A percentile compares a stretch with the other conserved stretches of the same genome.
These are phyloP conservation scores for Echeveria elegans DNA, from an alignment of 164 flowering plant species.

Conservation along the genomic window DNA sequence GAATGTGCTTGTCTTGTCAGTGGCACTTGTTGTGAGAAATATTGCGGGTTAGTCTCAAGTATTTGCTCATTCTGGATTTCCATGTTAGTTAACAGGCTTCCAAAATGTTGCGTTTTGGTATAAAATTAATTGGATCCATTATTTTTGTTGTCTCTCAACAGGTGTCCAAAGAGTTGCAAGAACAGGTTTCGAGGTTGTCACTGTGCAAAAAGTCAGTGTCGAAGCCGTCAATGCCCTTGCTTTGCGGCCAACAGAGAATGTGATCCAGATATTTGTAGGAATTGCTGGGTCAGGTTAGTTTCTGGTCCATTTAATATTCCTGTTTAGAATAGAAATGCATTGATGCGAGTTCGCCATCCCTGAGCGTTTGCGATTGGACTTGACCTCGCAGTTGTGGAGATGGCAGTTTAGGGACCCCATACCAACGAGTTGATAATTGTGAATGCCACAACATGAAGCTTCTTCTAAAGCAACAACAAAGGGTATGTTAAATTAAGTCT, in stretches of 20 bases:
- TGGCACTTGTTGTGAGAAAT: constrained; percentile 97
- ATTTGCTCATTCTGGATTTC: background rate
- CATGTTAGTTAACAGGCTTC: background rate
- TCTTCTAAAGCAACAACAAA: constrained; percentile 94
- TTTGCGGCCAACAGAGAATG: constrained; percentile 99
- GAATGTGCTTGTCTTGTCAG: constrained; percentile 79
- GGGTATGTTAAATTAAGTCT: too few relatives aligned
- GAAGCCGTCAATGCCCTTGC: constrained; percentile 99
- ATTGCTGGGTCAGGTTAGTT: constrained; percentile 90
- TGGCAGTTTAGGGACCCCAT: constrained; percentile 85
- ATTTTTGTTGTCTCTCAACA: constrained; percentile 11
- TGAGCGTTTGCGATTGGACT: background rate
- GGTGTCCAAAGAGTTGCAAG: constrained; percentile 96
- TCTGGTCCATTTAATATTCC: background rate
- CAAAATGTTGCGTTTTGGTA: background rate
- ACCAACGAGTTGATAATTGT: constrained; percentile 87
- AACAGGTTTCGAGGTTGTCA: constrained; percentile 97
- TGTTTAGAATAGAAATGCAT: background rate
- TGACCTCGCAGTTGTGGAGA: constrained; percentile 80
- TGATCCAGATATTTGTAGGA: constrained; percentile 99
- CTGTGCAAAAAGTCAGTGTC: constrained; percentile 99
- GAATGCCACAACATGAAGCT: constrained; percentile 99
- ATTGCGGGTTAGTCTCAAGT: constrained; percentile 84
- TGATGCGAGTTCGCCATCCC: background rate
- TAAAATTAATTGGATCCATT: background rate